These are phyloP conservation scores for Rhizopus stolonifer DNA, from an alignment of 371 early-diverging fungal species.

Conservation along the genomic window DNA sequence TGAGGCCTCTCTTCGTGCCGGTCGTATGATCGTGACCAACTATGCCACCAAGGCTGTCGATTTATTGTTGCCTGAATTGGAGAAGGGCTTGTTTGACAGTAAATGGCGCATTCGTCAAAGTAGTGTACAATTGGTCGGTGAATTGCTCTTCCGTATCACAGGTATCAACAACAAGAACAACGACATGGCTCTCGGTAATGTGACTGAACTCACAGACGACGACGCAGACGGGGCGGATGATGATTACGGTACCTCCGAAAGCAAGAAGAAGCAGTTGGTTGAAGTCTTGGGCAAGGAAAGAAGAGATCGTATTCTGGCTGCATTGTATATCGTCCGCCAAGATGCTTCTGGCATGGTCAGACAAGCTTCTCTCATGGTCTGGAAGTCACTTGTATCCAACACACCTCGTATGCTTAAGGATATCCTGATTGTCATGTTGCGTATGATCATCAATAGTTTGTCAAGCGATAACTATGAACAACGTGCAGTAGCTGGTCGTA, in stretches of 20 bases:
- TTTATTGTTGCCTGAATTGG: constrained; percentile 88
- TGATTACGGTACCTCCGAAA: constrained; percentile 58
- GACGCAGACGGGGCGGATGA: constrained; percentile 55
- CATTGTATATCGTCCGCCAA: constrained; percentile 89
- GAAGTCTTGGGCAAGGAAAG: constrained; percentile 86
- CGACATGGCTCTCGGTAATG: constrained; percentile 42
- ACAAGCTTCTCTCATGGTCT: constrained; percentile 85
- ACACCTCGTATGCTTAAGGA: constrained; percentile 97
- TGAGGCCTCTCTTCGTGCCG: constrained; percentile 87
- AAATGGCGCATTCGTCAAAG: constrained; percentile 96
- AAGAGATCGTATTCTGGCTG: constrained; percentile 85
- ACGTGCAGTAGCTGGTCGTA: constrained; percentile 83
- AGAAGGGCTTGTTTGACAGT: constrained; percentile 84
- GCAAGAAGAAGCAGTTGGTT: constrained; percentile 73
- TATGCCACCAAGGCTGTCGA: constrained; percentile 90
- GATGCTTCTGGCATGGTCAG: constrained; percentile 85
- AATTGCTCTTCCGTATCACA: constrained; percentile 89
- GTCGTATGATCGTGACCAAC: constrained; percentile 89
- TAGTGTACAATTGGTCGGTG: constrained; percentile 94
- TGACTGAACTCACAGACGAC: constrained; percentile 50
- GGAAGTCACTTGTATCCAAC: constrained; percentile 94
- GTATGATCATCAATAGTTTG: constrained; percentile 79
- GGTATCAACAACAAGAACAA: constrained; percentile 71
- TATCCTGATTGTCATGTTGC: constrained; percentile 86
- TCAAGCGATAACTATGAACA: constrained; percentile 73